Evolutionary conservation across 2,329 filamentous ascomycete genomes (phyloP), one percentile per base, ranked within the genome.

Genomic region (Leptographium wingfieldii): DNA sequence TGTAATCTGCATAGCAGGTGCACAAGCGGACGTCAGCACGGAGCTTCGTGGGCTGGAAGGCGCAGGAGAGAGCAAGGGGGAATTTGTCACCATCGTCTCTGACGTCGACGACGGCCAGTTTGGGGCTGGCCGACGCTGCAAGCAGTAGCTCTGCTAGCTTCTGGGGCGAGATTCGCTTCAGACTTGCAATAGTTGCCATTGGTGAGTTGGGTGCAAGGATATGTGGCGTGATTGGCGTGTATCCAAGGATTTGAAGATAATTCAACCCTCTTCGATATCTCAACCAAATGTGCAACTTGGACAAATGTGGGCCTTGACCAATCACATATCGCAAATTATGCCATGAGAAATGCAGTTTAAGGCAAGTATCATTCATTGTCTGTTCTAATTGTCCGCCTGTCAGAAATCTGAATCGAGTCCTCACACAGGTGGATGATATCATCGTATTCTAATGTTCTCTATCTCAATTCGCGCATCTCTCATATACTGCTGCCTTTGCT

Each of bases 61-160:
- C 38, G 14, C 38, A 38, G 19, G 16, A 12, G 46, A 51, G 55
- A 46, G 35, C 27, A 48, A 35, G 31, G 33, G 40, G 12, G n/a
- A 1, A 33, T n/a, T 22, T 4, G 16, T 9, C 72, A 88, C 86
- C 87, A 65, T 85, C 84, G 71, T 96, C 94, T 61, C 94, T 85
- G 9, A 97, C 94, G 71, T 97, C 94, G 61, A 97, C 81, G 46
- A 97, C 78, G 11, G 89, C 89, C 60, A 91, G 79, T 68, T 71
- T 73, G 61, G 75, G 70, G 57, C 69, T 65, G 35, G 68, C 66
- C 58, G 75, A 72, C 66, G 78, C 74, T 16, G 77, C 76, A 29
- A 85, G 78, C 19, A 92, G 79, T 57, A 84, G 77, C 25, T 81
- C 73, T 0, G 87, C 84, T 58, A 95, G 83, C n/a, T 79, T 74